These are phyloP conservation scores for Daldinia childiae DNA, from an alignment of 495 filamentous ascomycete genomes.

Conservation along the genomic window DNA sequence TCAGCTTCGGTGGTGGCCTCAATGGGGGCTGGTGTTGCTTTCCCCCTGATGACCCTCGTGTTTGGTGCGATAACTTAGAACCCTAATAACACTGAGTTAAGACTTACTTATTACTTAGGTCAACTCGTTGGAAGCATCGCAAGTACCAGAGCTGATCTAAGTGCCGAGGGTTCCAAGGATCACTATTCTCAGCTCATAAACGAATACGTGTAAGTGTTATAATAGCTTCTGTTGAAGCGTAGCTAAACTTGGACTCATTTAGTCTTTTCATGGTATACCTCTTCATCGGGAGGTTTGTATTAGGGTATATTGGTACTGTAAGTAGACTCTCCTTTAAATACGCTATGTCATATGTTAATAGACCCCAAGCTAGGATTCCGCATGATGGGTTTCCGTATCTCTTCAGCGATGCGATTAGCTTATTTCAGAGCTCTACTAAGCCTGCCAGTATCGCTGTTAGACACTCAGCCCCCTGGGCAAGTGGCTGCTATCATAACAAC, in stretches of 20 bases:
- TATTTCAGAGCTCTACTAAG: conserved; percentile 63
- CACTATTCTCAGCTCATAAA: conserved; percentile 36
- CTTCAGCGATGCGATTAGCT: conserved; percentile 61
- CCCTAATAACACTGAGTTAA: not conserved
- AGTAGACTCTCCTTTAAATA: conserved; percentile 29
- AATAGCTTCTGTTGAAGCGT: not conserved
- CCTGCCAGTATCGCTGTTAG: conserved; percentile 63
- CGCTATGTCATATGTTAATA: not conserved
- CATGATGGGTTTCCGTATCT: conserved; percentile 63
- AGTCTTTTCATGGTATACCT: conserved; percentile 69
- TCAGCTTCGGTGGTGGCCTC: conserved; percentile 53
- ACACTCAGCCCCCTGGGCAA: conserved; percentile 63
- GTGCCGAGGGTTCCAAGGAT: conserved; percentile 22
- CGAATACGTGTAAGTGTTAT: conserved; percentile 42
- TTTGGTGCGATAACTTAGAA: conserved; percentile 49
- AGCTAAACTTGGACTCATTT: conserved; percentile 1
- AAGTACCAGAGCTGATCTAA: conserved; percentile 27
- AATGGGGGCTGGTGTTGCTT: conserved; percentile 61
- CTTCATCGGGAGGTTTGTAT: conserved; percentile 67
- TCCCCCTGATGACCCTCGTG: conserved; percentile 60
- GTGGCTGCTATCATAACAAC: conserved; percentile 69
- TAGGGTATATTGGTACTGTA: conserved; percentile 67
- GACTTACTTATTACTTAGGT: conserved; percentile 44
- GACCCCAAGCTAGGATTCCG: conserved; percentile 61
- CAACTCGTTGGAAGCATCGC: conserved; percentile 52